Evolutionary conservation across 768 basidiomycete genomes (phyloP).

Genomic region (Lactifluus echinatus): DNA sequence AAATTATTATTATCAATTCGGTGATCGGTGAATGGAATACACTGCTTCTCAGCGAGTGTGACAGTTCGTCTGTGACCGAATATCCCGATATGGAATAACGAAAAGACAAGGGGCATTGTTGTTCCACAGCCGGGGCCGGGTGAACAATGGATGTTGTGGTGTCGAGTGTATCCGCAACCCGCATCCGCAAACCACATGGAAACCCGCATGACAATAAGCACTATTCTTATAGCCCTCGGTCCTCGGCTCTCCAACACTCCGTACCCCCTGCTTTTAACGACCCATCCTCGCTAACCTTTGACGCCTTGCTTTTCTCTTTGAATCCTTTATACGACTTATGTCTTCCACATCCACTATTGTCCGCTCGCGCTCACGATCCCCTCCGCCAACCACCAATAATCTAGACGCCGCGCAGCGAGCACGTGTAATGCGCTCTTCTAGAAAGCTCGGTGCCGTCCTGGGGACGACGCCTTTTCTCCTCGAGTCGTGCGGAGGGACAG

Average conservation of each 20-base stretch:
- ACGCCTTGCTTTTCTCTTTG: background rate
- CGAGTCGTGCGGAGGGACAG: conserved; percentile 9
- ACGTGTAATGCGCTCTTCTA: conserved; percentile 19
- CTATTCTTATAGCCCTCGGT: conserved; percentile 6
- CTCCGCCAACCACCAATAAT: conserved; percentile 14
- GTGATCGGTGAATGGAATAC: too few species aligned
- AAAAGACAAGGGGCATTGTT: background rate
- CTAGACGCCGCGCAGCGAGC: conserved; percentile 16
- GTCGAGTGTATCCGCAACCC: too few species aligned
- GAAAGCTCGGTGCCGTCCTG: conserved; percentile 19
- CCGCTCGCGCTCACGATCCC: too few species aligned
- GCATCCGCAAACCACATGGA: background rate
- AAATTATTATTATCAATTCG: too few species aligned
- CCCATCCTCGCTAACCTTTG: background rate
- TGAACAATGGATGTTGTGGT: conserved; percentile 1
- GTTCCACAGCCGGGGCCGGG: background rate
- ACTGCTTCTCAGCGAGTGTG: too few species aligned
- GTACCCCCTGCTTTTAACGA: background rate
- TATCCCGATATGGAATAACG: too few species aligned
- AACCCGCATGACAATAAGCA: conserved; percentile 10
- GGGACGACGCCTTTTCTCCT: conserved; percentile 18
- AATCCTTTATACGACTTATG: background rate
- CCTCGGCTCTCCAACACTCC: background rate
- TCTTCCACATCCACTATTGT: background rate
- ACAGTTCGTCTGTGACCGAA: too few species aligned